These are phyloP conservation scores for Populus pruinosa DNA, from an alignment of 345 rosid species.

Conservation along the genomic window DNA sequence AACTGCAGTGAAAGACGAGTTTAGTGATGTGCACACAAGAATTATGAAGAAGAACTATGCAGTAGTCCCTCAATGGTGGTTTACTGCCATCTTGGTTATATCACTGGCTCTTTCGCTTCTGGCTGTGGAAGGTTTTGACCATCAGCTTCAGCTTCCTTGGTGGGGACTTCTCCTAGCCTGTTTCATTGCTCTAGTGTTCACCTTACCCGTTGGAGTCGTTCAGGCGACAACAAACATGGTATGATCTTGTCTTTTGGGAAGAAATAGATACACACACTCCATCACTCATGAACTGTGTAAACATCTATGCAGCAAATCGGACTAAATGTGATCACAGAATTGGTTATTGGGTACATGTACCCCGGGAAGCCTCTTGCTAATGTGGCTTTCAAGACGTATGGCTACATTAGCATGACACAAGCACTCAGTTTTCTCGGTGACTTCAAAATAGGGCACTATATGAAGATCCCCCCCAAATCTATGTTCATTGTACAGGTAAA, in stretches of 20 bases:
- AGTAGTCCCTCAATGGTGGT: slow-evolving; percentile 89
- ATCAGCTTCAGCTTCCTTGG: slow-evolving; percentile 84
- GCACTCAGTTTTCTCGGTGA: slow-evolving; percentile 61
- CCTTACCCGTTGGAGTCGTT: slow-evolving; percentile 71
- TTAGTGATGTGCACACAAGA: slow-evolving; percentile 69
- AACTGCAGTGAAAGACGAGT: slow-evolving; percentile 31
- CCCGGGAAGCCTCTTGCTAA: slow-evolving; percentile 88
- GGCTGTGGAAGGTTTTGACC: slow-evolving; percentile 71
- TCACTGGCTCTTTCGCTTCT: slow-evolving; percentile 45
- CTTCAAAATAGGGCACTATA: slow-evolving; percentile 86
- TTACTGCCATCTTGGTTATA: slow-evolving; percentile 35
- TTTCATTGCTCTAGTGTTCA: slow-evolving; percentile 58
- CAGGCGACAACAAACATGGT: slow-evolving; percentile 84
- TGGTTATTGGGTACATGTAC: slow-evolving; percentile 65
- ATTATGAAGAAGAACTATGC: slow-evolving; percentile 76
- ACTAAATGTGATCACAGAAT: slow-evolving; percentile 74
- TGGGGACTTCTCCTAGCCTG: slow-evolving; percentile 80
- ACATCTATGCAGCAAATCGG: slow-evolving; percentile 51
- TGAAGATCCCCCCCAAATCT: slow-evolving; percentile 82
- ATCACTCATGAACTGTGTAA: background rate
- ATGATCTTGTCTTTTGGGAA: background rate
- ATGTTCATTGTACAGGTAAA: slow-evolving; percentile 76
- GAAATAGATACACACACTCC: too few relatives aligned
- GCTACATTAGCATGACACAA: slow-evolving; percentile 75
- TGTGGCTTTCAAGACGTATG: slow-evolving; percentile 87